Percentiles rank a stretch among this genome's conserved stretches.
These are phyloP conservation scores for Datisca glomerata DNA, from an alignment of 306 rosid genomes.

Conservation along the genomic window DNA sequence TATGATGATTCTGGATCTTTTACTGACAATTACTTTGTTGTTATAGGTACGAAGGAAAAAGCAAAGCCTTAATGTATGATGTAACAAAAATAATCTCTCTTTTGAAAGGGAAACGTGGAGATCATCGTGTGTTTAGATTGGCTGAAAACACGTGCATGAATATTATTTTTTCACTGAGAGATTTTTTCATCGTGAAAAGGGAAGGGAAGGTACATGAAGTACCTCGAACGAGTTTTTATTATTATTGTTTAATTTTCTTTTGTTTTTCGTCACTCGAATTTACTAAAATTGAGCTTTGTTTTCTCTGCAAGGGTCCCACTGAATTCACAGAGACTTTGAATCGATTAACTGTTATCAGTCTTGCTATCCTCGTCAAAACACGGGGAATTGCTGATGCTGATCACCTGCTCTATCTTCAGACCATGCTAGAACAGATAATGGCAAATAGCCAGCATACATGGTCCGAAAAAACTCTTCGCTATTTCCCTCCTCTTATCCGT, in stretches of 20 bases:
- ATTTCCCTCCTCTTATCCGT: constrained; percentile 80
- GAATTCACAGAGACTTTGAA: constrained; percentile 91
- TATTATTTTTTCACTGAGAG: constrained; percentile 82
- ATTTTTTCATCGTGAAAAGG: constrained; percentile 86
- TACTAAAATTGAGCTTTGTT: constrained; percentile 8
- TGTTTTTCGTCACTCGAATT: constrained; percentile 10
- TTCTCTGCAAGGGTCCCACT: constrained; percentile 70
- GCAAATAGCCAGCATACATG: constrained; percentile 76
- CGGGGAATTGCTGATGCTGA: constrained; percentile 98
- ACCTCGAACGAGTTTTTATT: constrained; percentile 16
- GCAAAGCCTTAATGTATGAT: constrained; percentile 93
- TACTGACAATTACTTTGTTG: constrained; percentile 5
- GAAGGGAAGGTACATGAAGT: constrained; percentile 73
- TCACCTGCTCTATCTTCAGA: constrained; percentile 72
- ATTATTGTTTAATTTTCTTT: constrained; percentile 1
- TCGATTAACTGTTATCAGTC: constrained; percentile 70
- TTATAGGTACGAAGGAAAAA: constrained; percentile 86
- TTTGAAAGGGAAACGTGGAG: constrained; percentile 78
- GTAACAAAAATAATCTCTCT: constrained; percentile 90
- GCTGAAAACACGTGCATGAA: constrained; percentile 96
- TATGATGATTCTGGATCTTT: neutral
- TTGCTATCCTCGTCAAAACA: constrained; percentile 88
- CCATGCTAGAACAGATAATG: constrained; percentile 86
- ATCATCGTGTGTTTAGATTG: constrained; percentile 89
- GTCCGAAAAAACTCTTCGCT: constrained; percentile 81